phyloP scores from a whole-genome alignment of 1,139 yeast genomes.

The Kodamaea alishanica region DNA sequence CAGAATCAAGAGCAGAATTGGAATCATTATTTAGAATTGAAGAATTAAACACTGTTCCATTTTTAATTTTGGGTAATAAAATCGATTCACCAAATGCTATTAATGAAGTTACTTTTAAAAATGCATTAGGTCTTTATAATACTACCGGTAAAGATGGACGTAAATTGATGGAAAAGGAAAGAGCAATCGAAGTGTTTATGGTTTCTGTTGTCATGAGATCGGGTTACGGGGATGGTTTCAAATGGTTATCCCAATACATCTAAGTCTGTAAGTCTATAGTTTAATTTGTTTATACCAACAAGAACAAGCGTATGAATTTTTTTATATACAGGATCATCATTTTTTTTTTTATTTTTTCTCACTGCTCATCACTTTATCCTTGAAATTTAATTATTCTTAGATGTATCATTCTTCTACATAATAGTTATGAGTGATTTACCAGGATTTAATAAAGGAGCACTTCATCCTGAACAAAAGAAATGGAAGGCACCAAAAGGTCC shows the following conservation, averaged over 20 bases:
- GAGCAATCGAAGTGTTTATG: conserved; percentile 97
- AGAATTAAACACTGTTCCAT: conserved; percentile 86
- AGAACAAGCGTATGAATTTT: not conserved
- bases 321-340: not conserved
- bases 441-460: conserved; percentile 34
- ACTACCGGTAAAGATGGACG: conserved; percentile 80
- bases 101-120: conserved; percentile 89
- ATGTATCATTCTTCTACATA: no score
- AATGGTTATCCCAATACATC: conserved; percentile 93
- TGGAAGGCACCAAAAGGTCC: conserved; percentile 84
- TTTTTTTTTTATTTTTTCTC: not conserved
- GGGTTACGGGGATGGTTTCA: conserved; percentile 94
- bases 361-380: not conserved
- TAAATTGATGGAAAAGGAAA: conserved; percentile 66
- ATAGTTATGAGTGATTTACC: conserved; percentile 10
- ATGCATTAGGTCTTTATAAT: conserved; percentile 77
- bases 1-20: conserved; percentile 91
- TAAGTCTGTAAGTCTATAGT: conserved; percentile 25
- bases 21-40: conserved; percentile 90
- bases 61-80: conserved; percentile 91
- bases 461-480: conserved; percentile 48
- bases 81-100: conserved; percentile 94
- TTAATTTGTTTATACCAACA: not conserved
- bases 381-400: not conserved
- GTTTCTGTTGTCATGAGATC: conserved; percentile 96